phyloP scores from a whole-genome alignment of 1,284 basidiomycete genomes.

The Testicularia cyperi region DNA sequence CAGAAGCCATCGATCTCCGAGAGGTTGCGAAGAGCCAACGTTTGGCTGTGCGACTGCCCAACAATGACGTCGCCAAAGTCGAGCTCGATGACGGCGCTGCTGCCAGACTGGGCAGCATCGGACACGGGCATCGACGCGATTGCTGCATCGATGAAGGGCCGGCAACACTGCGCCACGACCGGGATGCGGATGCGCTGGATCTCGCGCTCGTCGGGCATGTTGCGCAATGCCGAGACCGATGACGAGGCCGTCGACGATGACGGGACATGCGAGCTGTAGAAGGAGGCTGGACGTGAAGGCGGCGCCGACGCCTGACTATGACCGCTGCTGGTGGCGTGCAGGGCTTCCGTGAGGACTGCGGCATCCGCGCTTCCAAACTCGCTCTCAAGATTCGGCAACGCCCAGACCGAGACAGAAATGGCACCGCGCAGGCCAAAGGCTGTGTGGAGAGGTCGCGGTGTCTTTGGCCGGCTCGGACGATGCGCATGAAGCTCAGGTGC shows the following conservation, averaged over 20 bases:
- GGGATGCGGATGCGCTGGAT: conserved; percentile 36
- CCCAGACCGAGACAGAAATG: conserved; percentile 34
- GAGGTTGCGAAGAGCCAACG: conserved; percentile 41
- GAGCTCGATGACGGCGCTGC: conserved; percentile 34
- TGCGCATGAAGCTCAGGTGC: conserved; percentile 26
- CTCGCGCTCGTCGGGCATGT: conserved; percentile 24
- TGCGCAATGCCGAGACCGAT: conserved; percentile 13
- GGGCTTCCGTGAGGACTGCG: background rate
- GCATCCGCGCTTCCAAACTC: conserved; percentile 3
- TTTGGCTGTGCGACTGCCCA: conserved; percentile 38
- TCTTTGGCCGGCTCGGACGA: conserved; percentile 2
- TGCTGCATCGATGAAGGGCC: conserved; percentile 32
- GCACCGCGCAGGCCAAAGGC: conserved; percentile 35
- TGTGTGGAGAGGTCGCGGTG: conserved; percentile 14
- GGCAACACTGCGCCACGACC: conserved; percentile 37
- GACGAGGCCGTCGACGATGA: conserved; percentile 31
- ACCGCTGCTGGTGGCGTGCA: too few relatives aligned
- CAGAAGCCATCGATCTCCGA: conserved; percentile 56
- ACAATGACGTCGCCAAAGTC: conserved; percentile 58
- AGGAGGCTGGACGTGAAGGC: conserved; percentile 35
- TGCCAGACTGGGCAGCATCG: conserved; percentile 14
- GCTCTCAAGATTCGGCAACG: conserved; percentile 8
- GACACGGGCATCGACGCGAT: conserved; percentile 5
- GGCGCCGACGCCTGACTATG: background rate
- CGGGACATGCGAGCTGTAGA: conserved; percentile 25